Percentiles rank a stretch among this genome's conserved stretches.
These are phyloP conservation scores for Thielaviopsis cerberus DNA, from an alignment of 2,329 filamentous ascomycete species.

Conservation along the genomic window DNA sequence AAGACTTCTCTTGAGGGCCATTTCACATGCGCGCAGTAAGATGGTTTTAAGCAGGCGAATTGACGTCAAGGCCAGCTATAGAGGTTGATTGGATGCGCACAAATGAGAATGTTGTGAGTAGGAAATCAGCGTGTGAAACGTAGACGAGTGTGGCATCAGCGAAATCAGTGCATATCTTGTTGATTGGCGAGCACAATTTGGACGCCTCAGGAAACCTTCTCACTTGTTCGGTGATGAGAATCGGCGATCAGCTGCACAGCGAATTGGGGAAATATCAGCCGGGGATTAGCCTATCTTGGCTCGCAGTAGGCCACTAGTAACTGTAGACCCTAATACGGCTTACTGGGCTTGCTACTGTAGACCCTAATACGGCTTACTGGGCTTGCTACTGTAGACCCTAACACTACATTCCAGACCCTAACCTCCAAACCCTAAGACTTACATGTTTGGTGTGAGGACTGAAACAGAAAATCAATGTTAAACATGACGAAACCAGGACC, in stretches of 20 bases:
- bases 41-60: background rate
- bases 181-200: background rate
- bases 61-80: background rate
- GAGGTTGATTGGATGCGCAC: background rate
- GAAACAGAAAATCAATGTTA: no score
- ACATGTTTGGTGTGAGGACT: no score
- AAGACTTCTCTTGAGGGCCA: background rate
- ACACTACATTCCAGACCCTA: no score
- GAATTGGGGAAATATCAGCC: background rate
- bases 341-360: no score
- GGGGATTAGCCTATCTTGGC: background rate
- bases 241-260: background rate
- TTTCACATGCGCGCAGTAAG: slow-evolving; percentile 1
- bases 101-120: slow-evolving; percentile 5
- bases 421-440: no score
- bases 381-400: no score
- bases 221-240: background rate
- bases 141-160: background rate
- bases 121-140: background rate
- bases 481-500: no score
- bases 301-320: background rate
- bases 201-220: background rate
- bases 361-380: no score
- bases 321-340: no score
- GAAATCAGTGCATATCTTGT: background rate